Base-by-base conservation (phyloP, 257 asterid genomes). In the Nicotiana attenuata region DNA sequence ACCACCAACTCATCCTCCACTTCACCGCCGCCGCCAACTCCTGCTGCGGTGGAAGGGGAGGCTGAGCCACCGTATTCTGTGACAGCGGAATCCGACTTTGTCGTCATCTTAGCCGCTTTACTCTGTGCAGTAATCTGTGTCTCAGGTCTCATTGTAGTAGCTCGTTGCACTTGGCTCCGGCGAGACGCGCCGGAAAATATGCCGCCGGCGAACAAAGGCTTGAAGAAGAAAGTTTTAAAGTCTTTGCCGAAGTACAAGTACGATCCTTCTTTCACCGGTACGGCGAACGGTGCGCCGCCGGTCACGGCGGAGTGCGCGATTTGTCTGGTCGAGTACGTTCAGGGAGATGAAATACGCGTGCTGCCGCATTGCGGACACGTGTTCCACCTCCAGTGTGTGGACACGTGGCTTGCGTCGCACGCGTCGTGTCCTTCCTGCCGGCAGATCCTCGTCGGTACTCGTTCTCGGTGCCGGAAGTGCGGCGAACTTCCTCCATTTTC, bases 131-230 rank as follows among this genome's bases (percentile, higher is more conserved):
- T 82, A 68, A 82, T 85, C 26, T 85, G 85, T 20, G 78, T 82
- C 3, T 80, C 81, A 1, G 88, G 88, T 2, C 84, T 85, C 19
- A 82, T 85, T 3, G 83, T 80, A 4, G 83, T 85, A 1, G 88
- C 88, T 24, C 78, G 88, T 1, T 85, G 88, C 35, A 82, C 85
- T 61, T 85, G 88, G 85, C 85, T 85, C 33, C 82, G 88, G 0
- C 83, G 85, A 0, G 73, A 82, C 0, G 5, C 79, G n/a, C 26
- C 77, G 17, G 80, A n/a, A 26, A 13, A 57, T 52, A 50, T 22
- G 8, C 83, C 71, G 22, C 66, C 82, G 20, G 88, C 80, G 22
- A 85, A 69, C 14, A 85, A 71, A 78, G 88, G 88, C 0, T 55
- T 85, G 69, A 85, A 85, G 85, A 85, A 85, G 83, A 85, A 85